phyloP scores from a whole-genome alignment of 768 basidiomycete genomes.

The Porphyrellus cyaneotinctus region DNA sequence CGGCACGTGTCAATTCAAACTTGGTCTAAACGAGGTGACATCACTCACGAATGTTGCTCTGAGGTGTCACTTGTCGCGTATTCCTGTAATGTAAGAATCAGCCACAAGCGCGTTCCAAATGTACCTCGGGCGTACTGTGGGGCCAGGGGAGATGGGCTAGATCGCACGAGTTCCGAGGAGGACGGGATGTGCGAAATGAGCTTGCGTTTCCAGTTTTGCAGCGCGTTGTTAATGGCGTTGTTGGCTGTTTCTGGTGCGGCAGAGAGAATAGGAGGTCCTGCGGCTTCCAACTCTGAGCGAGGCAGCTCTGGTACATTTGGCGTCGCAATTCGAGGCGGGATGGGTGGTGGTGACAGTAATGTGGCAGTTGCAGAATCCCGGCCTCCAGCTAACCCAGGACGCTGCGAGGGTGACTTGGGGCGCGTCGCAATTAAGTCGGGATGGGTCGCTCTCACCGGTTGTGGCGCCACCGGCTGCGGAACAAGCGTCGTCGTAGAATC shows the following conservation, averaged over 20 bases:
- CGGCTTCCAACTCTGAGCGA: neutral
- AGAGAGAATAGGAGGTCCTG: neutral
- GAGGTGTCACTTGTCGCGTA: slow-evolving; percentile 36
- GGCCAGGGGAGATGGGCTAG: slow-evolving; percentile 11
- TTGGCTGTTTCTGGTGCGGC: slow-evolving; percentile 4
- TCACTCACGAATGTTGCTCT: slow-evolving; percentile 40
- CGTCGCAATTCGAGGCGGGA: neutral
- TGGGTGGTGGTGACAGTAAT: slow-evolving; percentile 6
- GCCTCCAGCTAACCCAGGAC: slow-evolving; percentile 19
- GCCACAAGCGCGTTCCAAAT: neutral
- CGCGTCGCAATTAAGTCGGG: slow-evolving; percentile 6
- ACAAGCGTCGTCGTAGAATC: slow-evolving; percentile 1
- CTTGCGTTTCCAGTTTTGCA: slow-evolving; percentile 30
- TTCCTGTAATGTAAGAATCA: slow-evolving; percentile 10
- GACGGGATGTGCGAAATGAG: slow-evolving; percentile 18
- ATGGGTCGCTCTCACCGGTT: slow-evolving; percentile 4
- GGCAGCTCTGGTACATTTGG: slow-evolving; percentile 5
- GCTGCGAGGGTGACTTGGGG: slow-evolving; percentile 19
- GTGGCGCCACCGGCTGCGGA: slow-evolving; percentile 15
- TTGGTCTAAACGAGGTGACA: neutral
- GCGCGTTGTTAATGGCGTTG: slow-evolving; percentile 10
- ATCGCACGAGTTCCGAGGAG: slow-evolving; percentile 14
- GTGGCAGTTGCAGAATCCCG: slow-evolving; percentile 19
- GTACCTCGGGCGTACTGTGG: slow-evolving; percentile 16
- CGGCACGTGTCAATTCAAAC: neutral